These are phyloP conservation scores for Plantago major DNA, from an alignment of 257 asterid genomes.

Conservation along the genomic window DNA sequence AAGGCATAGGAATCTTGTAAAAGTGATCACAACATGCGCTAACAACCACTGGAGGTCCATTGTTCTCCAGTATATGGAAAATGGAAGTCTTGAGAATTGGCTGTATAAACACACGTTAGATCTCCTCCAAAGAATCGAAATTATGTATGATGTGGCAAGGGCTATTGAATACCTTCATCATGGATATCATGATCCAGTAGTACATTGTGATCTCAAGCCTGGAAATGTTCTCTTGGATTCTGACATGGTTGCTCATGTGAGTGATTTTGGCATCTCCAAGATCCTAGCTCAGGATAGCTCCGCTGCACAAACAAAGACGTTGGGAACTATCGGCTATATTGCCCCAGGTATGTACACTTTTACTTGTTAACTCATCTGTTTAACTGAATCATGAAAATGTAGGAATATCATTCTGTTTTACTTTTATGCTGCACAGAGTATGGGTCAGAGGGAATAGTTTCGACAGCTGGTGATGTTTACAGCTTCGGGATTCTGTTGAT, in stretches of 20 bases:
- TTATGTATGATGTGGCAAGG: conserved; percentile 34
- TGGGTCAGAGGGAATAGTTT: conserved; percentile 21
- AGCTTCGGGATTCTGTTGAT: conserved; percentile 29
- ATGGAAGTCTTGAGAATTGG: conserved; percentile 37
- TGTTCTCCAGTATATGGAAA: conserved; percentile 36
- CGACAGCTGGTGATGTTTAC: conserved; percentile 13
- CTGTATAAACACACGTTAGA: conserved; percentile 8
- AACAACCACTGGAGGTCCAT: conserved; percentile 23
- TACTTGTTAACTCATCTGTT: neutral
- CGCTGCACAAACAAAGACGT: conserved; percentile 25
- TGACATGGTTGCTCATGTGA: conserved; percentile 35
- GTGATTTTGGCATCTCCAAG: conserved; percentile 44
- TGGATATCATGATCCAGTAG: conserved; percentile 25
- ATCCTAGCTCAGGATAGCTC: conserved; percentile 15
- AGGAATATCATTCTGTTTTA: neutral
- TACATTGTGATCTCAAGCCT: conserved; percentile 41
- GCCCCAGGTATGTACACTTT: conserved; percentile 32
- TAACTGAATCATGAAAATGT: no score
- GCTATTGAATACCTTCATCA: conserved; percentile 40
- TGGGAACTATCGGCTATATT: conserved; percentile 37
- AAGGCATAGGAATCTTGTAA: conserved; percentile 35
- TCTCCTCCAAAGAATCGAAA: conserved; percentile 20
- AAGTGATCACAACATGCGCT: conserved; percentile 33
- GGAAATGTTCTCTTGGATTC: conserved; percentile 30
- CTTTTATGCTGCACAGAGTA: conserved; percentile 4